Conservation (phyloP, 345 rosid species). For the Sonneratia caseolaris region DNA sequence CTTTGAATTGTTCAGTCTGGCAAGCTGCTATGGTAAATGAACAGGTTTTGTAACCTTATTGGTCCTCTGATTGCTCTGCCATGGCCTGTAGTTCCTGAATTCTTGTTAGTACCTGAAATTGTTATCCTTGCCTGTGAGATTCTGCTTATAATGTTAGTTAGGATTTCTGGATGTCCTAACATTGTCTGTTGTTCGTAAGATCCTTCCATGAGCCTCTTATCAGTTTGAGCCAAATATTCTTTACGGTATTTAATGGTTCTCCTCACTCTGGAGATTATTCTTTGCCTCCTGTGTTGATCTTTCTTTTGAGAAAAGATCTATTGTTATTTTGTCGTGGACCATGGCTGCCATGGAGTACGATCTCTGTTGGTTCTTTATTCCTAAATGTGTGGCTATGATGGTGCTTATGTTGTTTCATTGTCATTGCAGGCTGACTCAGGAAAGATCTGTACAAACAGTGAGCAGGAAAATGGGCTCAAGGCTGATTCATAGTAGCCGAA, state of each 20-base stretch:
- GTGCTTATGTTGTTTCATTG: neutral
- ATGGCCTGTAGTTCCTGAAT: neutral
- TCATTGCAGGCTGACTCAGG: neutral
- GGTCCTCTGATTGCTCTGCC: neutral
- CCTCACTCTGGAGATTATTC: neutral
- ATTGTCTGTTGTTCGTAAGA: neutral
- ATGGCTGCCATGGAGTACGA: neutral
- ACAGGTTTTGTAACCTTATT: neutral
- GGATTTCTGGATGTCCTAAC: too few relatives aligned
- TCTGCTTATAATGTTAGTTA: too few relatives aligned
- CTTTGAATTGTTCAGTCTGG: neutral
- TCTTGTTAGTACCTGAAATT: too few relatives aligned
- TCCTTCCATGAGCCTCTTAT: neutral
- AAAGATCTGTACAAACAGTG: neutral
- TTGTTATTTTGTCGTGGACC: neutral
- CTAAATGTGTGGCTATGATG: neutral
- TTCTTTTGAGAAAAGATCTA: neutral
- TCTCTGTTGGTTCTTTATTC: too few relatives aligned
- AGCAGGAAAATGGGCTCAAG: neutral
- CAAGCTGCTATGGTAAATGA: neutral
- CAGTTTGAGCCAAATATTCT: neutral
- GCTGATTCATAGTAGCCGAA: constrained; percentile 1
- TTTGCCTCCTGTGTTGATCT: neutral
- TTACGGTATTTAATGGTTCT: neutral
- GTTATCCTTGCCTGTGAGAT: too few relatives aligned